A percentile compares a stretch with the other conserved stretches of the same genome.
Evolutionary conservation across 2,329 filamentous ascomycete genomes (phyloP).

Genomic region (Daldinia eschscholtzii): DNA sequence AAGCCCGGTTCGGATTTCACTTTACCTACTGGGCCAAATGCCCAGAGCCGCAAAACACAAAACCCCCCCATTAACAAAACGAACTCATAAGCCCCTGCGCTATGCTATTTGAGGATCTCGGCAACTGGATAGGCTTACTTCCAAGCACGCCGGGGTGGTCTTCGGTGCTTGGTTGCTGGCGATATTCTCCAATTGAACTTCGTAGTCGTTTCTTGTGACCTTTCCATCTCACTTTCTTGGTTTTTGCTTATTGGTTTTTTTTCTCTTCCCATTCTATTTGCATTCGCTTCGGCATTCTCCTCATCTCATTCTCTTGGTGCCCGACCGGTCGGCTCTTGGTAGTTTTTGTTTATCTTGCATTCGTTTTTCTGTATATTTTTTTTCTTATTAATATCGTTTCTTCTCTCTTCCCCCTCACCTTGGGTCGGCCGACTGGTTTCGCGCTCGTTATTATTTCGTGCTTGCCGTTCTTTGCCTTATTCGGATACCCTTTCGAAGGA

Average conservation of each 20-base stretch:
- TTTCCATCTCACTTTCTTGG: slow-evolving; percentile 32
- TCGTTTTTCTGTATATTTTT: slow-evolving; percentile 8
- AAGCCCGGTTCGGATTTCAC: slow-evolving; percentile 9
- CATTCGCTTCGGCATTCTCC: neutral
- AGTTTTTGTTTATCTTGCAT: neutral
- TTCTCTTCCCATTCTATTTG: slow-evolving; percentile 18
- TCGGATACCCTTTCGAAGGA: slow-evolving; percentile 33
- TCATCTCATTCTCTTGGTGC: slow-evolving; percentile 15
- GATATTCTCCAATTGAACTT: slow-evolving; percentile 38
- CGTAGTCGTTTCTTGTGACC: slow-evolving; percentile 22
- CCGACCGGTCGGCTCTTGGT: slow-evolving; percentile 40
- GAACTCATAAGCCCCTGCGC: slow-evolving; percentile 30
- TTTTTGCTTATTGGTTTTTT: slow-evolving; percentile 29
- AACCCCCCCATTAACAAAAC: neutral
- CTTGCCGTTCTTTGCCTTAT: slow-evolving; percentile 27
- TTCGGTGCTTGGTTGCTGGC: slow-evolving; percentile 2
- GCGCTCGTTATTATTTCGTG: slow-evolving; percentile 11
- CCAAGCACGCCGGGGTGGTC: slow-evolving; percentile 26
- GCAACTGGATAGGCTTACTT: slow-evolving; percentile 27
- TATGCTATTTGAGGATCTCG: slow-evolving; percentile 33
- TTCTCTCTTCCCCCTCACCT: slow-evolving; percentile 7
- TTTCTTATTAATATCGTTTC: slow-evolving; percentile 21
- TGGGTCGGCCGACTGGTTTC: slow-evolving; percentile 15
- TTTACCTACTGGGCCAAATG: slow-evolving; percentile 20
- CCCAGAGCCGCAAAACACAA: slow-evolving; percentile 38